phyloP scores from a whole-genome alignment of 768 basidiomycete species.

The Lentinula lateritia region DNA sequence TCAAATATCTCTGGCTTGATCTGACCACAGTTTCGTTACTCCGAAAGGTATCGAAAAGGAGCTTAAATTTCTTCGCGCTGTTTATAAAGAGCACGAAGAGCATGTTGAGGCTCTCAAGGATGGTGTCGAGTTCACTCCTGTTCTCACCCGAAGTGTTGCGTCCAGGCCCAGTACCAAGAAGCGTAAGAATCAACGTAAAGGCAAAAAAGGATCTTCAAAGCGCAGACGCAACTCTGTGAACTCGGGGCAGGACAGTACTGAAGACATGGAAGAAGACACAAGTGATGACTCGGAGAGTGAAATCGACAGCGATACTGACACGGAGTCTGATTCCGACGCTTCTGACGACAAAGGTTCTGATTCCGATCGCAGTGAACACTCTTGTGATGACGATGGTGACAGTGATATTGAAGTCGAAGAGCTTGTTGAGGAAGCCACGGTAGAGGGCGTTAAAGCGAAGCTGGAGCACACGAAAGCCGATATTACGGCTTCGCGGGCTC shows the following conservation, averaged over 20 bases:
- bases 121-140: constrained; percentile 37
- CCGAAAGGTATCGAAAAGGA: constrained; percentile 31
- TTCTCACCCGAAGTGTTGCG: constrained; percentile 28
- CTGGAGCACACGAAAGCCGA: constrained; percentile 34
- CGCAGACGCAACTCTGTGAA: constrained; percentile 24
- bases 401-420: constrained; percentile 19
- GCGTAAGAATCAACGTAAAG: constrained; percentile 39
- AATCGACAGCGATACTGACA: constrained; percentile 14
- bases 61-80: constrained; percentile 31
- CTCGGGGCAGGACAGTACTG: constrained; percentile 21
- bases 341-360: constrained; percentile 20
- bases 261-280: constrained; percentile 25
- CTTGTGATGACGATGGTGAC: not conserved
- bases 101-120: constrained; percentile 43
- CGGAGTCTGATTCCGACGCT: constrained; percentile 10
- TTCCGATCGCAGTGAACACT: not conserved
- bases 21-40: no score
- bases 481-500: constrained; percentile 34
- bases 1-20: not conserved
- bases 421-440: constrained; percentile 36
- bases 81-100: constrained; percentile 32
- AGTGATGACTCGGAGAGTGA: constrained; percentile 21
- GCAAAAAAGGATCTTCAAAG: constrained; percentile 39
- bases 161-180: constrained; percentile 27
- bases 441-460: constrained; percentile 38